Evolutionary conservation across 2,329 filamentous ascomycete genomes (phyloP).

Genomic region (Calonectria ilicicola): DNA sequence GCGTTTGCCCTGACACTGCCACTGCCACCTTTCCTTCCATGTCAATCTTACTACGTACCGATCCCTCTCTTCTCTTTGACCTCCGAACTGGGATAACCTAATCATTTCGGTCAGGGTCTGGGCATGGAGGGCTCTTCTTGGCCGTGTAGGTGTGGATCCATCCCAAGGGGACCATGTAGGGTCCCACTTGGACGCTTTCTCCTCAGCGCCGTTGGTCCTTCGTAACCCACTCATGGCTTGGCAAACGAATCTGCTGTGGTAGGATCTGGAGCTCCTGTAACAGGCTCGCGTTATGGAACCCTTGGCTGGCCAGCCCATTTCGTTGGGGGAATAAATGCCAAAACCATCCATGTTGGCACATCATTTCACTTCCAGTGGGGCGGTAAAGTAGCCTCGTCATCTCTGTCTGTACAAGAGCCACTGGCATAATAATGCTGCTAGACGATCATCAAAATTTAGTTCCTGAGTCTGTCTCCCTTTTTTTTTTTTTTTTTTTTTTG

Average conservation of each 20-base stretch:
- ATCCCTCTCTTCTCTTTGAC: neutral
- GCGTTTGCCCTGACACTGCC: neutral
- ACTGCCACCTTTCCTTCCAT: neutral
- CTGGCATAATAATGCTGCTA: neutral
- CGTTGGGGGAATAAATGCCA: neutral
- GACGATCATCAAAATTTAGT: neutral
- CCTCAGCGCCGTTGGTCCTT: neutral
- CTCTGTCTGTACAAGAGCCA: neutral
- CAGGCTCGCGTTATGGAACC: neutral
- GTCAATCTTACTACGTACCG: constrained; percentile 6
- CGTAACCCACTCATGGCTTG: neutral
- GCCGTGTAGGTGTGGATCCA: constrained; percentile 10
- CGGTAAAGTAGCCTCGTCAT: neutral
- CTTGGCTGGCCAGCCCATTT: neutral
- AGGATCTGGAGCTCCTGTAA: neutral
- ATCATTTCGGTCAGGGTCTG: constrained; percentile 2
- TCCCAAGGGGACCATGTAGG: neutral
- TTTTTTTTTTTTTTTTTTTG: neutral
- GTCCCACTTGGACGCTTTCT: neutral
- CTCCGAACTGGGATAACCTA: constrained; percentile 13
- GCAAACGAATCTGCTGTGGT: neutral
- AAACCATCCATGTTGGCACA: constrained; percentile 10
- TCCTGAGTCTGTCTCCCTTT: neutral
- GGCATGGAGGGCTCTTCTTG: neutral
- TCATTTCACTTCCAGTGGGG: constrained; percentile 9